These are phyloP conservation scores for Vaccinium corymbosum DNA, from an alignment of 148 eudicot species.

Conservation along the genomic window DNA sequence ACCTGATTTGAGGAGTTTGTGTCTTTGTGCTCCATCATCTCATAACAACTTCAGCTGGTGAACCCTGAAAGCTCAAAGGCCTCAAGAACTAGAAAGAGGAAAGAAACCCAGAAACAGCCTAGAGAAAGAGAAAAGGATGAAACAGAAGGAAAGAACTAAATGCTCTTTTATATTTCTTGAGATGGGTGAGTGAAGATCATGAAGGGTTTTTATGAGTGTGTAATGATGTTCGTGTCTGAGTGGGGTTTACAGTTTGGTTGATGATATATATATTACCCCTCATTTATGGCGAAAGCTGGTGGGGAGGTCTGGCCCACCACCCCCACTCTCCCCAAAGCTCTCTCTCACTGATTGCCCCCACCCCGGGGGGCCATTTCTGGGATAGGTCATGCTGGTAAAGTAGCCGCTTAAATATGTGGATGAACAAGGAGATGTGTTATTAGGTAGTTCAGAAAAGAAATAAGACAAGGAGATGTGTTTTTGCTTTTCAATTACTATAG, in stretches of 20 bases:
- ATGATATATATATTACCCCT: background rate
- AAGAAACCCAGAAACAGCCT: background rate
- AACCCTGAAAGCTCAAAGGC: conserved; percentile 2
- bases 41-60: background rate
- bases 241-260: background rate
- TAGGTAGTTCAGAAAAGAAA: no score
- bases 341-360: no score
- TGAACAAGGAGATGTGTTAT: background rate
- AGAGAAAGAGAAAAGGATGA: background rate
- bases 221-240: background rate
- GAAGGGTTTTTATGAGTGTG: background rate
- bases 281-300: conserved; percentile 26
- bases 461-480: no score
- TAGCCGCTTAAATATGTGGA: background rate
- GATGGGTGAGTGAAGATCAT: background rate
- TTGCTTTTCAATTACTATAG: no score
- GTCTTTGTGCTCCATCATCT: conserved; percentile 37
- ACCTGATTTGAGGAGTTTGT: conserved; percentile 13
- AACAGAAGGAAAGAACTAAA: background rate
- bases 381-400: background rate
- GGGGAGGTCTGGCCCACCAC: conserved; percentile 12
- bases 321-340: background rate
- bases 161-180: background rate
- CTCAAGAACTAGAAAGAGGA: background rate
- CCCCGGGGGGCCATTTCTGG: background rate